These are phyloP conservation scores for Fusarium paranaense DNA, from an alignment of 2,329 filamentous ascomycete species.

Conservation along the genomic window DNA sequence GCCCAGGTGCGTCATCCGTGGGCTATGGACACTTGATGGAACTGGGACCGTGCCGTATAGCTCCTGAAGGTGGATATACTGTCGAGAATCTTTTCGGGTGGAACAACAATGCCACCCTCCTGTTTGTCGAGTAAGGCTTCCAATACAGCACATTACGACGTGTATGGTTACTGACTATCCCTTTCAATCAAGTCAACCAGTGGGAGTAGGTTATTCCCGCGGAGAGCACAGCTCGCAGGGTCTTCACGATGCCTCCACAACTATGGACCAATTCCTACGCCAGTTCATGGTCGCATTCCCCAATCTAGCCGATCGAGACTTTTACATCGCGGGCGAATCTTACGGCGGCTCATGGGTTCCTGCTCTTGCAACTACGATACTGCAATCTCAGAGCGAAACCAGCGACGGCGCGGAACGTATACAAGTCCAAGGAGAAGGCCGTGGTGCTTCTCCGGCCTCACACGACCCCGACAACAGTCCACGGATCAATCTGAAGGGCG, in stretches of 20 bases:
- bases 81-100: conserved; percentile 11
- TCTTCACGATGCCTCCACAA: background rate
- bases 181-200: background rate
- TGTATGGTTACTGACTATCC: background rate
- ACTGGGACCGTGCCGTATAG: conserved; percentile 12
- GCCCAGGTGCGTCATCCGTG: conserved; percentile 6
- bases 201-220: background rate
- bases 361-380: background rate
- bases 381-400: background rate
- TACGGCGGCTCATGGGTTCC: conserved; percentile 1
- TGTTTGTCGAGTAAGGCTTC: conserved; percentile 4
- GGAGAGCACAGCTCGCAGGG: background rate
- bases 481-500: background rate
- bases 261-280: conserved; percentile 7
- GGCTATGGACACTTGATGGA: conserved; percentile 13
- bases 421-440: background rate
- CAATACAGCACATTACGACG: no score
- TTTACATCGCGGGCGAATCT: background rate
- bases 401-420: background rate
- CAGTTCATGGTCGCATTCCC: conserved; percentile 8
- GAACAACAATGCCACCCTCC: conserved; percentile 9
- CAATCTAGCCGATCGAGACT: background rate
- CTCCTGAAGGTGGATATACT: conserved; percentile 7
- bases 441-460: background rate
- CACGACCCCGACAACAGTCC: rapidly evolving